Evolutionary conservation across 495 filamentous ascomycete genomes (phyloP).

Genomic region (Podospora tetraspora): DNA sequence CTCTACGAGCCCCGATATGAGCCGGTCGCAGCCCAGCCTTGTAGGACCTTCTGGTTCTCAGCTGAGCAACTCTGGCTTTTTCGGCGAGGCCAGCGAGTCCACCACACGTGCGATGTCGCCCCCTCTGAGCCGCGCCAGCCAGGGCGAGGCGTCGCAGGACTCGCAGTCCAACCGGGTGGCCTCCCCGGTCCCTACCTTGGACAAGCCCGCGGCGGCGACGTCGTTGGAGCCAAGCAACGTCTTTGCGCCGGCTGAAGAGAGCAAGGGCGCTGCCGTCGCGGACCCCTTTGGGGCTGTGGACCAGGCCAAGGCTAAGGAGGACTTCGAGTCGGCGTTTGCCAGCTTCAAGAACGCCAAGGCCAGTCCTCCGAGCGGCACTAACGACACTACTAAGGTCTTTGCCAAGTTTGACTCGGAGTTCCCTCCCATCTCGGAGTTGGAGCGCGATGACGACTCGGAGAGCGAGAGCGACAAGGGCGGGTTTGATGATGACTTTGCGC

Average conservation of each 20-base stretch:
- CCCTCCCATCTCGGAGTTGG: conserved; percentile 84
- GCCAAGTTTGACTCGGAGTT: conserved; percentile 62
- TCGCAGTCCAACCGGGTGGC: conserved; percentile 33
- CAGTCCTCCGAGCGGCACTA: conserved; percentile 11
- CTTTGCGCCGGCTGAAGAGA: conserved; percentile 18
- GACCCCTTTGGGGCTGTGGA: conserved; percentile 54
- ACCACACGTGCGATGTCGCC: conserved; percentile 78
- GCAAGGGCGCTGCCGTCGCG: conserved; percentile 14
- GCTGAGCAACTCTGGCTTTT: conserved; percentile 67
- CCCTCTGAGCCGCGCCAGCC: conserved; percentile 70
- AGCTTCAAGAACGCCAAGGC: conserved; percentile 46
- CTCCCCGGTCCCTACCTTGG: conserved; percentile 22
- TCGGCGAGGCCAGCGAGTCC: conserved; percentile 60
- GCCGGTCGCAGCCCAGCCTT: conserved; percentile 48
- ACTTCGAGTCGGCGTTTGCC: conserved; percentile 71
- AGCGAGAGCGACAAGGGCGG: conserved; percentile 71
- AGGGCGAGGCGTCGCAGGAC: conserved; percentile 59
- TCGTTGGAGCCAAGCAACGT: conserved; percentile 9
- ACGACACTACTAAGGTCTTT: conserved; percentile 41
- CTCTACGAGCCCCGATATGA: conserved; percentile 51
- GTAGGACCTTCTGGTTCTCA: conserved; percentile 59
- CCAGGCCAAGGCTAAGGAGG: conserved; percentile 61
- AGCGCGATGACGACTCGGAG: conserved; percentile 67
- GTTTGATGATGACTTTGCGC: conserved; percentile 89
- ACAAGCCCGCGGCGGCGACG: conserved; percentile 20